Evolutionary conservation across 352 stramenopile genomes (phyloP), one percentile per base, ranked within the genome.

Genomic region (Lagenidium sp.): DNA sequence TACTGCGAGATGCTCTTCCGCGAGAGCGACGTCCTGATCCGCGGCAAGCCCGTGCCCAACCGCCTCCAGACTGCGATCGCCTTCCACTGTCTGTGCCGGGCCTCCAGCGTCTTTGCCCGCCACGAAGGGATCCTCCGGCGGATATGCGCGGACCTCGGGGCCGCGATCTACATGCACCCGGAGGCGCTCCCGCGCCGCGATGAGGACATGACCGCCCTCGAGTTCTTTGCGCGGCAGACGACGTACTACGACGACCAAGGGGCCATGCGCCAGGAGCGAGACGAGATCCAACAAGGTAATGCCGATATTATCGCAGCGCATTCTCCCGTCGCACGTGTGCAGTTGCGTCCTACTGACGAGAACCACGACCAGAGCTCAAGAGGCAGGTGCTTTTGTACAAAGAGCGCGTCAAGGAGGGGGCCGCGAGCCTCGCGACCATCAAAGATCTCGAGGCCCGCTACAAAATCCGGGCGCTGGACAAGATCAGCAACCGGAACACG

Each of bases 1-100:
- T 86, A 85, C 40, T 85, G 73, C 35, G 68, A 89, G 40, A 82
- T 78, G 57, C 55, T 86, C 7, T 84, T 89, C 40, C 68, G 55
- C 25, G 74, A 89, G 41, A 80, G 66, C 31, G 57, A 59, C 22
- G 63, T 76, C 20, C 42, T 89, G 15, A 58, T 69, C n/a, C 60
- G 65, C 20, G 77, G 74, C 22, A 86, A 89, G 44, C 50, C 66
- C 0, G 63, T 53, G 24, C 77, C 77, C 1, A 89, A 89, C 36
- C 68, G 74, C 0, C 50, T 89, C 20, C 71, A 84, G 44, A 86
- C 77, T 0, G 77, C 77, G 1, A 58, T 86, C 23, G 77, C 77
- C 6, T 85, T 89, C 47, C 69, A 89, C 39, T 89, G 77, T 38
- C 41, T 89, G 38, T 84, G 71, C 34, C 67, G 73, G 10, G 77